phyloP scores from a whole-genome alignment of 805 yeast genomes.

The Osmozyma mogii region DNA sequence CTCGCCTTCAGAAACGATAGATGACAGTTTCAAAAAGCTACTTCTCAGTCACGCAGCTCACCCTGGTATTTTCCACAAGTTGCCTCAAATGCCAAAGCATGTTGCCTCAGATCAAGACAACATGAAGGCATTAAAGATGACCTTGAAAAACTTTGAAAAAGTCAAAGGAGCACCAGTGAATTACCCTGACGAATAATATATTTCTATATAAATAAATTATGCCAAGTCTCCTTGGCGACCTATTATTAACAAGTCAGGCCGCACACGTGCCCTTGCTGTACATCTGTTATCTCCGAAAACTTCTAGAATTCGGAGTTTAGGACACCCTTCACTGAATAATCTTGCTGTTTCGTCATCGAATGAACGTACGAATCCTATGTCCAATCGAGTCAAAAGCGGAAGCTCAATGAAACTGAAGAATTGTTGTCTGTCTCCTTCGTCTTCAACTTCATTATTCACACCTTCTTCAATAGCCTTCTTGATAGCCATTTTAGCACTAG shows the following conservation, averaged over 20 bases:
- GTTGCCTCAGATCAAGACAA: no score
- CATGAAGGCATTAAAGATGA: no score
- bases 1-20: no score
- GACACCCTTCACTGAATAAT: conserved; percentile 49
- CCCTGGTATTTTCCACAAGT: no score
- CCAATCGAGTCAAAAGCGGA: conserved; percentile 60
- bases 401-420: conserved; percentile 20
- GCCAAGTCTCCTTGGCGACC: conserved; percentile 48
- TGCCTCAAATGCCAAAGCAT: no score
- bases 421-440: background rate
- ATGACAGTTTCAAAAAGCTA: no score
- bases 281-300: conserved; percentile 76
- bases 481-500: conserved; percentile 16
- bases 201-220: background rate
- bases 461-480: conserved; percentile 10
- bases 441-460: conserved; percentile 2
- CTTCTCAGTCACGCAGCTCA: no score
- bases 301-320: conserved; percentile 57
- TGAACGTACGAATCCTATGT: conserved; percentile 72
- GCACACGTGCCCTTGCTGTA: conserved; percentile 43
- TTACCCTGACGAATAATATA: no score
- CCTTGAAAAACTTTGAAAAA: no score
- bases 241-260: conserved; percentile 52
- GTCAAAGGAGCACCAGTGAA: no score
- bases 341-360: conserved; percentile 66